Evolutionary conservation across 179 eudicot genomes (phyloP).

Genomic region (Silene coronaria): DNA sequence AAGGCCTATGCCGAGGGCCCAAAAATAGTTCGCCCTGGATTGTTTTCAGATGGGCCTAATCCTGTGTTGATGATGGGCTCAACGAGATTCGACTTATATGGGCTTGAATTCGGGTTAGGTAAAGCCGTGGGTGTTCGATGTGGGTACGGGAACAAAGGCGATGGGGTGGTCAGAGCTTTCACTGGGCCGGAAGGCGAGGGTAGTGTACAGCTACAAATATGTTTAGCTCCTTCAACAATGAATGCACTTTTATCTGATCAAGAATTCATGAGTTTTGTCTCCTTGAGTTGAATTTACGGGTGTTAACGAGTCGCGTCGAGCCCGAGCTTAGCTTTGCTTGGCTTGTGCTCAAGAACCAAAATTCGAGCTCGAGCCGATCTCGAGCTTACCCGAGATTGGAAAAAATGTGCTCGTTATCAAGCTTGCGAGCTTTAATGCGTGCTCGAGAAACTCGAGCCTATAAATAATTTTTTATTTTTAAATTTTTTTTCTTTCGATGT

Average conservation of each 20-base stretch:
- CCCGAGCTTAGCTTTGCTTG: no score
- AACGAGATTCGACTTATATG: slow-evolving; percentile 33
- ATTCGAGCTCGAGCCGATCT: no score
- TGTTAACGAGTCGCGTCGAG: no score
- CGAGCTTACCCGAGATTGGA: no score
- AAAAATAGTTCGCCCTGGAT: background rate
- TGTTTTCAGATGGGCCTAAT: background rate
- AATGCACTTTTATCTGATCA: slow-evolving; percentile 29
- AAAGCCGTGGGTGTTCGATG: slow-evolving; percentile 36
- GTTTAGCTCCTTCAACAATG: slow-evolving; percentile 26
- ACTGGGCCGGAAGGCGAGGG: slow-evolving; percentile 29
- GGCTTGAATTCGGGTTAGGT: slow-evolving; percentile 40
- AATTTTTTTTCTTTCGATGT: no score
- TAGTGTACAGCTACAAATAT: slow-evolving; percentile 34
- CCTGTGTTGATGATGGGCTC: slow-evolving; percentile 25
- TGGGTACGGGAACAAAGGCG: slow-evolving; percentile 27
- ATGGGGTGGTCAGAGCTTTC: slow-evolving; percentile 32
- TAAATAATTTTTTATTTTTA: no score
- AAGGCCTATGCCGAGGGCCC: background rate
- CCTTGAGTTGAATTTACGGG: background rate
- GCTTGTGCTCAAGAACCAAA: no score
- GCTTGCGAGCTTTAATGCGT: no score
- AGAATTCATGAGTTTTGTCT: slow-evolving; percentile 22
- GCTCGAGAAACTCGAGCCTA: no score
- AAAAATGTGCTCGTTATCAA: no score